A percentile compares a stretch with the other conserved stretches of the same genome.
These are phyloP conservation scores for Candida ortonii DNA, from an alignment of 805 yeast genomes.

Conservation along the genomic window DNA sequence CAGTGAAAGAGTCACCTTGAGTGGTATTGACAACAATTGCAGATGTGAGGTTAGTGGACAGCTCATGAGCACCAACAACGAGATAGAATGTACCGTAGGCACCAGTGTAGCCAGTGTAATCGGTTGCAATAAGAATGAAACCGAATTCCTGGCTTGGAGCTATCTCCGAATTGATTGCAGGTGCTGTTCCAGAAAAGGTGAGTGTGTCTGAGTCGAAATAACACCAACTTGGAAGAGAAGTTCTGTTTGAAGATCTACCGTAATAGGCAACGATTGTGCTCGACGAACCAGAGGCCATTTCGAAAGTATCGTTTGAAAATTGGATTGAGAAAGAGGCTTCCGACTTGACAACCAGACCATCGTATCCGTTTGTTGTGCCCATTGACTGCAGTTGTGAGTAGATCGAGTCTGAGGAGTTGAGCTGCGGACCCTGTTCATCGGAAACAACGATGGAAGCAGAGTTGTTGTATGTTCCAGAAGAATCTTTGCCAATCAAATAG, in stretches of 20 bases:
- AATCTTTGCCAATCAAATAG: slow-evolving; percentile 61
- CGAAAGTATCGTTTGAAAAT: slow-evolving; percentile 63
- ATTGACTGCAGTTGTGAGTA: slow-evolving; percentile 53
- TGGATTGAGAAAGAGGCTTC: slow-evolving; percentile 62
- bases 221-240: slow-evolving; percentile 92
- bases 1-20: slow-evolving; percentile 49
- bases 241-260: slow-evolving; percentile 76
- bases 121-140: slow-evolving; percentile 76
- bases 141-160: slow-evolving; percentile 81
- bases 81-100: slow-evolving; percentile 67
- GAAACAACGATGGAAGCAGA: slow-evolving; percentile 63
- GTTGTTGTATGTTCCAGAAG: slow-evolving; percentile 47
- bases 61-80: slow-evolving; percentile 83
- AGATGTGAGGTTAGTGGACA: slow-evolving; percentile 62
- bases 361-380: slow-evolving; percentile 75
- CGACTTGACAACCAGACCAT: slow-evolving; percentile 71
- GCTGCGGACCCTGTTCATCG: slow-evolving; percentile 49
- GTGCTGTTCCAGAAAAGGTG: slow-evolving; percentile 84
- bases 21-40: slow-evolving; percentile 66
- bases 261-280: slow-evolving; percentile 62
- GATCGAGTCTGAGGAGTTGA: slow-evolving; percentile 41
- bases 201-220: slow-evolving; percentile 59
- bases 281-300: slow-evolving; percentile 39
- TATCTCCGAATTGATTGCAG: slow-evolving; percentile 75
- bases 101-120: slow-evolving; percentile 70